Base-by-base conservation (phyloP, 495 filamentous ascomycete species). In the Penicillium paradoxum region DNA sequence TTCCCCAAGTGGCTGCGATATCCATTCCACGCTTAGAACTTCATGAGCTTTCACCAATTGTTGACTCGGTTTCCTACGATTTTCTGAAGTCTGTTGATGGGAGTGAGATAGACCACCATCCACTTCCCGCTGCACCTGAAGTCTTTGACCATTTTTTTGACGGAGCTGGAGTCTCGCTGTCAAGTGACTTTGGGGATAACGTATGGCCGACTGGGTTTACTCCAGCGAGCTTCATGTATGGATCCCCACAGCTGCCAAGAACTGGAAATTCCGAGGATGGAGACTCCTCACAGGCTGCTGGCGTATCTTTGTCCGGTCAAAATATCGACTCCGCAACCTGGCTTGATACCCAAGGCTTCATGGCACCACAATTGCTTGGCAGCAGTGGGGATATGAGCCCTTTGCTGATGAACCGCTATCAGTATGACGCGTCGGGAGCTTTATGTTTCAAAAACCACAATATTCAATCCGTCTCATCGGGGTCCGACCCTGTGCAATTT, bases 401-500 rank as follows among this genome's bases (percentile, higher is more conserved):
- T 21, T 38, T 37, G 11, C 32, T 48, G 14, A 24, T 48, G 1
- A 15, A 15, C 24, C 45, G 34, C 11, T 48, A 48, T 21, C 45
- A 27, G 9, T 48, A 36, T 9, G 27, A 48, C 27, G n/a, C 13
- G 17, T 48, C 45, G 10, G 45, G 27, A 14, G 34, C 30, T 15
- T 37, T 38, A 27, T 32, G 11, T 37, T 48, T 48, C 45, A 48
- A 48, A 38, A 48, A 48, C 33, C 45, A 37, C n/a, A 37, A 22
- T 14, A 48, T 48, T 14, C 45, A 48, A 13, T 48, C 45, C 1
- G 21, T 48, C 6, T 36, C 19, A 2, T 32, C 22, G 13, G 45
- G 25, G 2, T 2, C 6, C 14, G 21, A 27, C 6, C 21, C 33
- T 6, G 17, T n/a, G 0, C 45, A 48, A n/a, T 48, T 48, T 27